Evolutionary conservation across 441 rosid genomes (phyloP), one percentile per base, ranked within the genome.

Genomic region (Mallotus japonicus): DNA sequence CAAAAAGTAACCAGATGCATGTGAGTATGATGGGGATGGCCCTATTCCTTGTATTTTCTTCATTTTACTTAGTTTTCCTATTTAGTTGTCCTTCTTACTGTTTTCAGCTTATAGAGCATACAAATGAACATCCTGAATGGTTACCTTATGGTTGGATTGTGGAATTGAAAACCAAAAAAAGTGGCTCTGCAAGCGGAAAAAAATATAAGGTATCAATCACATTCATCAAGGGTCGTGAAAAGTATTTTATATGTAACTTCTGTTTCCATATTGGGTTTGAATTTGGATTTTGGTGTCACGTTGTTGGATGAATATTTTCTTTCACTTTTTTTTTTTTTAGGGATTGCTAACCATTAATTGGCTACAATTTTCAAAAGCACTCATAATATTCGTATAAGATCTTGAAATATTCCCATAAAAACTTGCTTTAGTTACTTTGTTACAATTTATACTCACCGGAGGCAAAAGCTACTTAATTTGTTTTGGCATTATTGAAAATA

Each of bases 81-180:
- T 62, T 47, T 42, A 50, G 54, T 24, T 24, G 32, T 74, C 57
- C 55, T 57, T 56, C 34, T 68, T 72, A 65, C 46, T 49, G 67
- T 71, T 65, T 37, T 47, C 80, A 83, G 84, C 46, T 62, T 67
- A 69, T 71, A 8, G 70, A 64, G 69, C 54, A 74, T 19, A 64
- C 47, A 44, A 69, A n/a, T 54, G 79, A 75, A 62, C 69, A 28
- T 70, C 83, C 89, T 50, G 76, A 75, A 14, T 84, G 87, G 88
- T 83, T 86, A 73, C 87, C 85, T 14, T 71, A 79, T 77, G 79
- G 79, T 65, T 84, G 85, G 86, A 47, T 69, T 64, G 17, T 74
- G 67, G 84, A 87, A 72, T 24, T 32, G 19, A 76, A 56, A 79
- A 64, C 67, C 72, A 65, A 37, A 40, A 76, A 78, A 53, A 76